A percentile compares a stretch with the other conserved stretches of the same genome.
These are phyloP conservation scores for Fusarium sp. DNA, from an alignment of 2,329 filamentous ascomycete species.

Conservation along the genomic window DNA sequence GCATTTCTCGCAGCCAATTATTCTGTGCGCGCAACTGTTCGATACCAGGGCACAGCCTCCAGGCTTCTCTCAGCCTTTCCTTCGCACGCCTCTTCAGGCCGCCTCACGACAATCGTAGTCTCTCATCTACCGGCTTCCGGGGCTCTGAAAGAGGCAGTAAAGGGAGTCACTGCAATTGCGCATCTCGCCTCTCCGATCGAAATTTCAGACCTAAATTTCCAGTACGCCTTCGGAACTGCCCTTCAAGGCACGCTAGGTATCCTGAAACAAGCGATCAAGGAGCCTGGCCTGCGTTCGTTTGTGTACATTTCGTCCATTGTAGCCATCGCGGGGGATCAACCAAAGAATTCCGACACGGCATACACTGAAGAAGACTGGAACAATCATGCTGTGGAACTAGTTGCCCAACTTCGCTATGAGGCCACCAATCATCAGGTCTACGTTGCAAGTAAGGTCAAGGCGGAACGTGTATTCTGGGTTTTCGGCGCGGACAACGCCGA, in stretches of 20 bases:
- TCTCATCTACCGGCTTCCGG: background rate
- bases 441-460: conserved; percentile 20
- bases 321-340: background rate
- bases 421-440: conserved; percentile 24
- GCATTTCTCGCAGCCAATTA: conserved; percentile 18
- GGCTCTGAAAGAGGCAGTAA: conserved; percentile 14
- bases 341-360: conserved; percentile 1
- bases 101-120: background rate
- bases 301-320: conserved; percentile 20
- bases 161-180: background rate
- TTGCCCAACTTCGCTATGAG: background rate
- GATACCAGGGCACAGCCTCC: conserved; percentile 14
- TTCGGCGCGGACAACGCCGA: background rate
- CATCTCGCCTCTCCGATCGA: conserved; percentile 17
- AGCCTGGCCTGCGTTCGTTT: conserved; percentile 1
- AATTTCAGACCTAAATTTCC: conserved; percentile 14
- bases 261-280: conserved; percentile 5
- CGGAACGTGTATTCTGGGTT: conserved; percentile 24
- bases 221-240: conserved; percentile 18
- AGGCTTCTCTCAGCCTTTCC: conserved; percentile 10
- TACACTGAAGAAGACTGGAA: conserved; percentile 26
- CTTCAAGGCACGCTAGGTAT: conserved; percentile 15
- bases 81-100: background rate
- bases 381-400: conserved; percentile 14
- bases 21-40: conserved; percentile 11